Base-by-base conservation (phyloP, 805 yeast species). In the Candida maesae region DNA sequence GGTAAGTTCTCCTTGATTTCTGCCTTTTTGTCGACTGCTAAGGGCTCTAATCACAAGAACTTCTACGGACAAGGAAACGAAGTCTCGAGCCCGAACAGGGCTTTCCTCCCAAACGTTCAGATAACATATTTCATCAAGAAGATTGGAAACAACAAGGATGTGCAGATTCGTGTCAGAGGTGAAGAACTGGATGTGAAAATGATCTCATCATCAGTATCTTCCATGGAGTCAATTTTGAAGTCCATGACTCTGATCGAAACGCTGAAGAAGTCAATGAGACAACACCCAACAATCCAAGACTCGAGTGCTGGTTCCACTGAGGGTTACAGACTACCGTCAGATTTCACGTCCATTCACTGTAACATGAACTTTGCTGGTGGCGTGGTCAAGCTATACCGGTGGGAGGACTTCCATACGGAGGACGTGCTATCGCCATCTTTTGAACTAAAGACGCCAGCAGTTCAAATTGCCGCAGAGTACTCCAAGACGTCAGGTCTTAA, bases 371-470 rank as follows among this genome's bases (percentile, higher is more conserved):
- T 80, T 65, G 89, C 78, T 6, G 95, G 93, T 41, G 86, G 91
- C 16, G 73, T 71, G 7, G 75, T 84, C 7, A 63, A 61, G 27
- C 54, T 70, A 11, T 62, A 52, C 25, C 59, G 68, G 0, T 46
- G 53, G 39, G 63, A 60, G 8, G 74, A 73, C 34, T 65, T 71
- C 25, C 73, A 65, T 9, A 53, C 63, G 15, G 64, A 66, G 20
- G 59, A 55, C 8, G 26, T 30, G 11, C 47, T 38, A 31, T 30
- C 53, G 1, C 72, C 87, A 0, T 72, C 84, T 0, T 66, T 90
- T 13, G 73, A 69, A 20, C 61, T 90, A 19, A 83, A 76, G 38
- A 76, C 95, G 0, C 98, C 98, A 0, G 83, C 86, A 1, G 77
- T 90, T 2, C 68, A 68, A 36, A 68, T 84, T 6, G 70, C 73